phyloP scores from a whole-genome alignment of 495 filamentous ascomycete species.

The Penicillium malachiteum region DNA sequence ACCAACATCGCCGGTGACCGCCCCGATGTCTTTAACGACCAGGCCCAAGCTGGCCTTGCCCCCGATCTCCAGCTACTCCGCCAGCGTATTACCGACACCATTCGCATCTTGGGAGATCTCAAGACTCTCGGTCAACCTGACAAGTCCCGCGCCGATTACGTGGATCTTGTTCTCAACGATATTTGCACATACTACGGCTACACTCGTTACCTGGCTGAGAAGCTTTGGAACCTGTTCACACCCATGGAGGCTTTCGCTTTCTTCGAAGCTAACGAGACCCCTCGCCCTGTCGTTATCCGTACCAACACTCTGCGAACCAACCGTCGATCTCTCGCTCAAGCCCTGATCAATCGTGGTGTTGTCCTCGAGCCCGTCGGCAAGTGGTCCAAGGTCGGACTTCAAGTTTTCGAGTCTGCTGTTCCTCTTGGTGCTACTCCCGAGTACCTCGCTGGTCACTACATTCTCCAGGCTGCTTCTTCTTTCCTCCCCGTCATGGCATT shows the following conservation, averaged over 20 bases:
- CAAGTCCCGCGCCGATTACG: constrained; percentile 83
- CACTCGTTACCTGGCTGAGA: constrained; percentile 77
- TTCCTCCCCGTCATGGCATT: constrained; percentile 98
- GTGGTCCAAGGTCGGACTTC: constrained; percentile 96
- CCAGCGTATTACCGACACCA: constrained; percentile 87
- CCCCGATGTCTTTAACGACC: constrained; percentile 67
- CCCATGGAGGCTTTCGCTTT: constrained; percentile 95
- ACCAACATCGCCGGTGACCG: constrained; percentile 90
- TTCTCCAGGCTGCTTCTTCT: constrained; percentile 92
- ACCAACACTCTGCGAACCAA: constrained; percentile 95
- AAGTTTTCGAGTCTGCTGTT: constrained; percentile 91
- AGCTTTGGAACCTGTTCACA: constrained; percentile 86
- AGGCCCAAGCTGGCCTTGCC: constrained; percentile 60
- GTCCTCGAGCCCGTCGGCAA: constrained; percentile 96
- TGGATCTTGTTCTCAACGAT: constrained; percentile 80
- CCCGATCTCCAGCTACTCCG: constrained; percentile 89
- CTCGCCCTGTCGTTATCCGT: constrained; percentile 81
- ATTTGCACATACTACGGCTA: constrained; percentile 94
- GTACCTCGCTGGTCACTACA: constrained; percentile 96
- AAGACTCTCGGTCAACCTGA: constrained; percentile 72
- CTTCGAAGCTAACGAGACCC: constrained; percentile 96
- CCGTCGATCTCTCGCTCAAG: constrained; percentile 86
- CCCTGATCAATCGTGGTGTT: constrained; percentile 95
- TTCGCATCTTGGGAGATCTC: constrained; percentile 88
- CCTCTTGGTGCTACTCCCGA: constrained; percentile 97